Evolutionary conservation across 2,329 filamentous ascomycete species (phyloP).

Genomic region (Mycogone perniciosa): DNA sequence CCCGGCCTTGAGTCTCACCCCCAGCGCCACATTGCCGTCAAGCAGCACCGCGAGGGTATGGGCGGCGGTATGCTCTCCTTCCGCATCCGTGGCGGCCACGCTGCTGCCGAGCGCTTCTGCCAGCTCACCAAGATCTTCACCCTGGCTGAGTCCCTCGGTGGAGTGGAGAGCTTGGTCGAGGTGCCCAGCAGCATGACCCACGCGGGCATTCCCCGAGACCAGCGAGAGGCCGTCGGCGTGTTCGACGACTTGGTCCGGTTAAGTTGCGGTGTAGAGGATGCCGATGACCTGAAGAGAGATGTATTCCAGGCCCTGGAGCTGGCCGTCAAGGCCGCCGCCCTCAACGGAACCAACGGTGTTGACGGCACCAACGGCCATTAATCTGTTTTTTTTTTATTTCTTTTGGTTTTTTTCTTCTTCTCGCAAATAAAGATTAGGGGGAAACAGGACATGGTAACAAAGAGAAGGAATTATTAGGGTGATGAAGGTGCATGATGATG

Average conservation of each 20-base stretch:
- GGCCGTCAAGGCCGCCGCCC: conserved; percentile 44
- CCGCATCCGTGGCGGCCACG: conserved; percentile 80
- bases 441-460: background rate
- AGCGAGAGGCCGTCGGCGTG: conserved; percentile 87
- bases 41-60: conserved; percentile 90
- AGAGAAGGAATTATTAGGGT: too few species aligned
- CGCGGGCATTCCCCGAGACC: conserved; percentile 83
- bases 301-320: conserved; percentile 75
- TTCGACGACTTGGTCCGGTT: conserved; percentile 91
- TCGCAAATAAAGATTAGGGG: background rate
- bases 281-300: conserved; percentile 74
- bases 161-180: conserved; percentile 87
- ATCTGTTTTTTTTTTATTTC: background rate
- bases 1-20: conserved; percentile 84
- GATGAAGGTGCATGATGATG: too few species aligned
- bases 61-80: conserved; percentile 98
- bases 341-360: conserved; percentile 23
- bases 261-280: conserved; percentile 91
- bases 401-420: background rate
- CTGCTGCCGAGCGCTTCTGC: conserved; percentile 88
- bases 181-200: conserved; percentile 96
- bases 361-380: conserved; percentile 3
- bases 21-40: conserved; percentile 74
- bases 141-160: conserved; percentile 84
- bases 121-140: conserved; percentile 84